phyloP scores from a whole-genome alignment of 345 rosid genomes.

The Lagerstroemia speciosa region DNA sequence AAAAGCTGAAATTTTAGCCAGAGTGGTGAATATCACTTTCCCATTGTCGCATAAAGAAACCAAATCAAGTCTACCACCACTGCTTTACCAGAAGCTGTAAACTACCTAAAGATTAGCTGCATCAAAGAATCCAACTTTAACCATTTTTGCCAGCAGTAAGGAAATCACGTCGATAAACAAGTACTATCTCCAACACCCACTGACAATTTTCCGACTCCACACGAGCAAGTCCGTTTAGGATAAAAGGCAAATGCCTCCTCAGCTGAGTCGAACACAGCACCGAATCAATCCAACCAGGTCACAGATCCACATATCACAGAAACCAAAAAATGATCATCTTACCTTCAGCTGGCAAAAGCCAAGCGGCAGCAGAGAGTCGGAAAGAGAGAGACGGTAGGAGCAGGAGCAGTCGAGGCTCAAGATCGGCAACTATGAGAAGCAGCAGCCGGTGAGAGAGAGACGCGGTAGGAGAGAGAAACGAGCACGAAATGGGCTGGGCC shows the following conservation, averaged over 20 bases:
- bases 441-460: background rate
- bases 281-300: background rate
- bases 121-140: background rate
- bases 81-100: background rate
- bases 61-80: background rate
- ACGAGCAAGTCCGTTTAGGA: background rate
- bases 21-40: background rate
- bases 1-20: background rate
- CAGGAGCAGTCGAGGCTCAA: background rate
- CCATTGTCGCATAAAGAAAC: background rate
- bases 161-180: background rate
- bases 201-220: background rate
- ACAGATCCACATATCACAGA: background rate
- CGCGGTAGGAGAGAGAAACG: too few relatives aligned
- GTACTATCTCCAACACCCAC: background rate
- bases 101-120: background rate
- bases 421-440: background rate
- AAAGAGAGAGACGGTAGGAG: background rate
- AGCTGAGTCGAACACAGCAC: background rate
- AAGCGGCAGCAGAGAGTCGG: background rate
- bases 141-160: background rate
- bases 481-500: constrained; percentile 2
- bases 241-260: too few relatives aligned
- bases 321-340: background rate
- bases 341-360: background rate